These are phyloP conservation scores for Yamadazyma jaroonii DNA, from an alignment of 1,139 yeast genomes.

Conservation along the genomic window DNA sequence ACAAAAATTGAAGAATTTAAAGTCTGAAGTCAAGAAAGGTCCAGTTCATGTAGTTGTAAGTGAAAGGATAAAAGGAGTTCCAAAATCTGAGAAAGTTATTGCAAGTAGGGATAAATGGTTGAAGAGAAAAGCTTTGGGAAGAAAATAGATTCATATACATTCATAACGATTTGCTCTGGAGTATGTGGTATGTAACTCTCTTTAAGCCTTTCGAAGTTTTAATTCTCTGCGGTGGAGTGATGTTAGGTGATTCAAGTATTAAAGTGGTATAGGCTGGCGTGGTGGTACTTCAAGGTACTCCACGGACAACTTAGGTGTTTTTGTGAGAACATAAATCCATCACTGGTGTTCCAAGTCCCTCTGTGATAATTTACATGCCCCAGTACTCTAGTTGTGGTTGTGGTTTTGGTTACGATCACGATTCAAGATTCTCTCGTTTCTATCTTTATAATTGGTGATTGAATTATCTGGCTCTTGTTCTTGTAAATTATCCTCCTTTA, in stretches of 20 bases:
- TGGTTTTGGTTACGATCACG: too few relatives aligned
- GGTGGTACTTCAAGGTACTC: too few relatives aligned
- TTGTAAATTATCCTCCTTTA: constrained; percentile 14
- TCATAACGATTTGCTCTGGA: not conserved
- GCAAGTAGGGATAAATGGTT: constrained; percentile 57
- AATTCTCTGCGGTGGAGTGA: too few relatives aligned
- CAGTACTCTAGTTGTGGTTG: too few relatives aligned
- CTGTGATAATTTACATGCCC: too few relatives aligned
- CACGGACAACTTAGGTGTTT: too few relatives aligned
- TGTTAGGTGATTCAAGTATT: too few relatives aligned
- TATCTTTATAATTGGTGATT: constrained; percentile 11
- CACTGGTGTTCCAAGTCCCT: too few relatives aligned
- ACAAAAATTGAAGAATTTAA: constrained; percentile 42
- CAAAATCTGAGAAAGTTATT: constrained; percentile 44
- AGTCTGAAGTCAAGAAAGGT: constrained; percentile 47
- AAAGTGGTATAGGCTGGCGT: too few relatives aligned
- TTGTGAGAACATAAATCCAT: too few relatives aligned
- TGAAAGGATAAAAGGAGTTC: constrained; percentile 34
- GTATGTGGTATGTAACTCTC: too few relatives aligned
- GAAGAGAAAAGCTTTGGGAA: constrained; percentile 50
- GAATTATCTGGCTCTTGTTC: constrained; percentile 17
- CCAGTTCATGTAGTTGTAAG: constrained; percentile 53
- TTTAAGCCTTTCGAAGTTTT: too few relatives aligned
- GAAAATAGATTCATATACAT: constrained; percentile 20
- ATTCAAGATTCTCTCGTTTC: constrained; percentile 15